These are phyloP conservation scores for Cryphonectria carpinicola DNA, from an alignment of 2,329 filamentous ascomycete genomes.

Conservation along the genomic window DNA sequence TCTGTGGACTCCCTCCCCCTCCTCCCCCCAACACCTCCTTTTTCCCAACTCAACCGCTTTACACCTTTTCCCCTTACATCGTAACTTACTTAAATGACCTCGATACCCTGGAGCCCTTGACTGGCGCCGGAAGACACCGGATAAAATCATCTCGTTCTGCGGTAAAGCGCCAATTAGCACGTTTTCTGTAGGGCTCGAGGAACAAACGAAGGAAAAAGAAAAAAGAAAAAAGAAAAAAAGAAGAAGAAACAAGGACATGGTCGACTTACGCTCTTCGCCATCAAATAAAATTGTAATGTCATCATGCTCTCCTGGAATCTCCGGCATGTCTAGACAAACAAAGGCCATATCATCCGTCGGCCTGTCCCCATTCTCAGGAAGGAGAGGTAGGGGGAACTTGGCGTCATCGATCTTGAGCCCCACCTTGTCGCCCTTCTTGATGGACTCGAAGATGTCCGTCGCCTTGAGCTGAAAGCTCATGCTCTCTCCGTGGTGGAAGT, in stretches of 20 bases:
- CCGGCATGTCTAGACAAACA: slow-evolving; percentile 83
- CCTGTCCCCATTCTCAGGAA: slow-evolving; percentile 51
- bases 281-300: slow-evolving; percentile 89
- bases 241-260: not conserved
- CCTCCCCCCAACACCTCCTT: not conserved
- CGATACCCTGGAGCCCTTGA: slow-evolving; percentile 52
- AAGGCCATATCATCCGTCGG: slow-evolving; percentile 67
- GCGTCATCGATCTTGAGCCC: slow-evolving; percentile 83
- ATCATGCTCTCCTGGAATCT: slow-evolving; percentile 90
- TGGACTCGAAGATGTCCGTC: slow-evolving; percentile 80
- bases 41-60: not conserved
- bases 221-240: too few species aligned
- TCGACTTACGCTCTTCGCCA: slow-evolving; percentile 68
- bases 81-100: slow-evolving; percentile 32
- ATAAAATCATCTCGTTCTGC: slow-evolving; percentile 59
- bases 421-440: slow-evolving; percentile 66
- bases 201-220: too few species aligned
- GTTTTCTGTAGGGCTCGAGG: too few species aligned
- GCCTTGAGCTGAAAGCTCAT: slow-evolving; percentile 88
- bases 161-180: slow-evolving; percentile 31
- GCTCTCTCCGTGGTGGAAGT: slow-evolving; percentile 83
- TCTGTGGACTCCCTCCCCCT: not conserved
- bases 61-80: slow-evolving; percentile 28
- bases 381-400: slow-evolving; percentile 81
- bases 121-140: slow-evolving; percentile 58